Percentiles rank a stretch among this genome's conserved stretches.
These are phyloP conservation scores for Candida verbasci DNA, from an alignment of 805 yeast species.

Conservation along the genomic window DNA sequence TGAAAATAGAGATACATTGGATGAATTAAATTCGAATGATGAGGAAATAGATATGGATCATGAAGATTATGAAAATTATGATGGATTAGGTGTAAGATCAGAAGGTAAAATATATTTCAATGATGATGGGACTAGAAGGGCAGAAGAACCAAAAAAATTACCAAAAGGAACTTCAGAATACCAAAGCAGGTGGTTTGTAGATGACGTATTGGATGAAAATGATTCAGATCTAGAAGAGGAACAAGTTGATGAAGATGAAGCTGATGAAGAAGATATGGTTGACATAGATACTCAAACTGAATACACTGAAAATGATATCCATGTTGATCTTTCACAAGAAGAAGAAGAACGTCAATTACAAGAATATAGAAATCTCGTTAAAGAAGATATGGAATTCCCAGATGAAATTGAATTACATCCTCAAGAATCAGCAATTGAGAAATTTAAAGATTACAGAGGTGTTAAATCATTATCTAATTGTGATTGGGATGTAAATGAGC, in stretches of 20 bases:
- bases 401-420: constrained; percentile 91
- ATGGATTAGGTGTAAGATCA: constrained; percentile 45
- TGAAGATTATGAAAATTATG: constrained; percentile 18
- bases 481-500: constrained; percentile 84
- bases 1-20: constrained; percentile 53
- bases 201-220: constrained; percentile 42
- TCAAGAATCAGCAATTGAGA: constrained; percentile 65
- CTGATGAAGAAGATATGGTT: constrained; percentile 18
- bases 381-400: constrained; percentile 89
- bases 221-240: constrained; percentile 44
- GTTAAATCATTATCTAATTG: constrained; percentile 75
- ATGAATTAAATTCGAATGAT: constrained; percentile 49
- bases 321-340: constrained; percentile 71
- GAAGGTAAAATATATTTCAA: constrained; percentile 54
- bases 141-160: constrained; percentile 18
- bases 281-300: constrained; percentile 41
- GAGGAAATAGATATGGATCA: constrained; percentile 46
- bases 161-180: constrained; percentile 76
- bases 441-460: constrained; percentile 79
- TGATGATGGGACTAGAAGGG: constrained; percentile 12
- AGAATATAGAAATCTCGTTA: constrained; percentile 62
- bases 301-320: constrained; percentile 50
- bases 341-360: constrained; percentile 78
- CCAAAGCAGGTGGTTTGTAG: constrained; percentile 71
- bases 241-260: constrained; percentile 18